Percentiles rank a stretch among this genome's conserved stretches.
phyloP scores from a whole-genome alignment of 2,329 filamentous ascomycete species.

The Fusarium pseudonygamai region DNA sequence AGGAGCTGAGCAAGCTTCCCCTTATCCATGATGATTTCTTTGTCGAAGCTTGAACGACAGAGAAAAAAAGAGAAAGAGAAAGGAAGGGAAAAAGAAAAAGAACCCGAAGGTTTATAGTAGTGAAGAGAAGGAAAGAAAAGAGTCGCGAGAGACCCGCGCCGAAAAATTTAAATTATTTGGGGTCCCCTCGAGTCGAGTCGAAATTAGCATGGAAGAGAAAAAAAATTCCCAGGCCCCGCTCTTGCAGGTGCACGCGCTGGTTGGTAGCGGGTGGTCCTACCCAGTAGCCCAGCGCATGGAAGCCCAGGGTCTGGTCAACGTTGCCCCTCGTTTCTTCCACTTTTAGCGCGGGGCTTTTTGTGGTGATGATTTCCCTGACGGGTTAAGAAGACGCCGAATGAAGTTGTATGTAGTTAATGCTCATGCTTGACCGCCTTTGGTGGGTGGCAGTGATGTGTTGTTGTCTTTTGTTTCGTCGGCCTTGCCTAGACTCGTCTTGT shows the following conservation, averaged over 20 bases:
- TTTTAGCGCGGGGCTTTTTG: constrained; percentile 37
- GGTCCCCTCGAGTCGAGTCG: constrained; percentile 25
- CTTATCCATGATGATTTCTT: constrained; percentile 53
- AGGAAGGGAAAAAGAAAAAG: constrained; percentile 19
- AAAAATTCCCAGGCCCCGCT: constrained; percentile 38
- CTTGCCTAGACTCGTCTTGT: not conserved
- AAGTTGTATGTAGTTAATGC: not conserved
- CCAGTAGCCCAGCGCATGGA: not conserved
- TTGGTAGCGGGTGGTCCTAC: no score
- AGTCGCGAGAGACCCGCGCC: constrained; percentile 33
- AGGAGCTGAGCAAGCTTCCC: constrained; percentile 87
- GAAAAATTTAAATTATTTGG: constrained; percentile 38
- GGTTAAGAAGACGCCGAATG: constrained; percentile 6
- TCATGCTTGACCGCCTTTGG: constrained; percentile 12
- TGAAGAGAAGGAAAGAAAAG: constrained; percentile 26
- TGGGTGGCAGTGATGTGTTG: not conserved
- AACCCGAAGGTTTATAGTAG: constrained; percentile 35
- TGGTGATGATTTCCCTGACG: constrained; percentile 21
- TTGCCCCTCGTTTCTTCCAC: constrained; percentile 36
- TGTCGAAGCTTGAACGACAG: constrained; percentile 38
- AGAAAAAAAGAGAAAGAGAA: constrained; percentile 25
- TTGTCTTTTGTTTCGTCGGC: not conserved
- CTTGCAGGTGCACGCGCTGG: constrained; percentile 8
- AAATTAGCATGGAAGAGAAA: constrained; percentile 26
- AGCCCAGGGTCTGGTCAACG: constrained; percentile 16